phyloP scores from a whole-genome alignment of 208 protist genomes.

The Trypanosomatidae sp. region DNA sequence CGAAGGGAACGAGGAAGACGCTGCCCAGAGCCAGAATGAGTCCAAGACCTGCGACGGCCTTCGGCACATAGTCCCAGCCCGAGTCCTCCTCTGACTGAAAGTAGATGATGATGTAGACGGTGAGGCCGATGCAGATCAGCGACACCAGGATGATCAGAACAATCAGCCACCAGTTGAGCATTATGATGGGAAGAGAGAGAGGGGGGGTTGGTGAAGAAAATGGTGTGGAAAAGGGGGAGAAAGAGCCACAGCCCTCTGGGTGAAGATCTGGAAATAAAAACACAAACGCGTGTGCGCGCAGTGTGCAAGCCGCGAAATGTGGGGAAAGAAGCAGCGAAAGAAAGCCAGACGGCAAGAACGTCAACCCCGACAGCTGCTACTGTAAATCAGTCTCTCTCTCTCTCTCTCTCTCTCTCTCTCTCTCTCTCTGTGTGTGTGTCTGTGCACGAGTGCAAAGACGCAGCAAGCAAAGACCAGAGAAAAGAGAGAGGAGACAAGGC shows the following conservation, averaged over 20 bases:
- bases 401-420: background rate
- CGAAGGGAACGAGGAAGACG: slow-evolving; percentile 92
- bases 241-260: background rate
- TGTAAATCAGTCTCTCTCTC: background rate
- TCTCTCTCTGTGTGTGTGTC: background rate
- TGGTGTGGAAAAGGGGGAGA: background rate
- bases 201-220: background rate
- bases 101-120: slow-evolving; percentile 69
- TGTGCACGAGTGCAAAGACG: background rate
- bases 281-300: background rate
- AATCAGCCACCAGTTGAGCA: slow-evolving; percentile 90
- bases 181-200: slow-evolving; percentile 3
- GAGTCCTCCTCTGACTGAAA: slow-evolving; percentile 77
- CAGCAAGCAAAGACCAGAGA: slow-evolving; percentile 1
- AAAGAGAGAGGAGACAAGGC: background rate
- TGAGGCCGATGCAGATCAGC: slow-evolving; percentile 55
- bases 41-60: slow-evolving; percentile 73
- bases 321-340: background rate
- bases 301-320: background rate
- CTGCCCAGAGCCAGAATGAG: slow-evolving; percentile 74
- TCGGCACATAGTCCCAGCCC: slow-evolving; percentile 44
- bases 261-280: background rate
- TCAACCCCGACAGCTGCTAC: background rate
- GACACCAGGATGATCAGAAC: slow-evolving; percentile 58
- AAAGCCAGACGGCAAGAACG: background rate